phyloP scores from a whole-genome alignment of 495 filamentous ascomycete genomes.

The Hypoxylon rickii region DNA sequence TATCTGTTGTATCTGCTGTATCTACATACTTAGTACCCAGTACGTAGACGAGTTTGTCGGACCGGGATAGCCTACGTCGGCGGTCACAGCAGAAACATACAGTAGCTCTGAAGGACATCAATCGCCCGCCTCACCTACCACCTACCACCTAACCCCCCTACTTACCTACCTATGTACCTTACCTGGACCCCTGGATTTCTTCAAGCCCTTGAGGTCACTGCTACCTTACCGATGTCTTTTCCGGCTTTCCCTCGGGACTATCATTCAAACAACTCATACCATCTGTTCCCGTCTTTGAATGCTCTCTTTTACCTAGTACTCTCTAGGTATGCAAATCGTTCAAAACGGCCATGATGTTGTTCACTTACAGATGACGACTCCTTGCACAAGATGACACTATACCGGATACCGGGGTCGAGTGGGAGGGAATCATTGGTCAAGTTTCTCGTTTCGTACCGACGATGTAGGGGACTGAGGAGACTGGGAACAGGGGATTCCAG shows the following conservation, averaged over 20 bases:
- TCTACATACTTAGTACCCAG: too few species aligned
- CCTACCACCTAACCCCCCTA: too few species aligned
- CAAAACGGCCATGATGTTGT: too few species aligned
- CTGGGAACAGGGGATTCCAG: too few species aligned
- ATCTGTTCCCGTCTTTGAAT: not conserved
- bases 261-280: not conserved
- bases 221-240: not conserved
- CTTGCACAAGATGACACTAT: not conserved
- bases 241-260: constrained; percentile 18
- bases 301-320: not conserved
- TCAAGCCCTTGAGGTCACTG: too few species aligned
- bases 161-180: not conserved
- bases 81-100: constrained; percentile 8
- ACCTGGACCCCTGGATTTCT: not conserved
- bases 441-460: too few species aligned
- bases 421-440: not conserved
- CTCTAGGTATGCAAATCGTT: not conserved
- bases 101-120: too few species aligned
- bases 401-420: not conserved
- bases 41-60: too few species aligned
- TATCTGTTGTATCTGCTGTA: too few species aligned
- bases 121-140: too few species aligned
- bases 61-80: not conserved
- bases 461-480: too few species aligned
- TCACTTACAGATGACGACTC: too few species aligned